Evolutionary conservation across 2,329 filamentous ascomycete genomes (phyloP).

Genomic region (Orbilia ellipsospora): DNA sequence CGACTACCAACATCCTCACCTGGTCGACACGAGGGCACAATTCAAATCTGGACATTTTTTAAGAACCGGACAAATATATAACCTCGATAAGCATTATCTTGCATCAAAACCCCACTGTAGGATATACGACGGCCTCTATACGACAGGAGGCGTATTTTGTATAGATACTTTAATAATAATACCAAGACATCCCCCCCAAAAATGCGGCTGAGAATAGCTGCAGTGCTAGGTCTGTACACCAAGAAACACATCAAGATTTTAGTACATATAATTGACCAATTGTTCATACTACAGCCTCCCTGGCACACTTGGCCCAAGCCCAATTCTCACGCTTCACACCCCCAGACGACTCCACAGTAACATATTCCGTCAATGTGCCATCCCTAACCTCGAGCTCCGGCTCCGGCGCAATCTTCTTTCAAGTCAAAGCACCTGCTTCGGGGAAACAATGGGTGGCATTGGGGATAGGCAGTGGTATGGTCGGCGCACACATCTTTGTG

Average conservation of each 20-base stretch:
- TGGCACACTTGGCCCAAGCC: slow-evolving; percentile 34
- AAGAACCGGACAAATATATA: too few relatives aligned
- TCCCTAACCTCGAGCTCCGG: slow-evolving; percentile 29
- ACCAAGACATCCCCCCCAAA: background rate
- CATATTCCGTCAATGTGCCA: slow-evolving; percentile 39
- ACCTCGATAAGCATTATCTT: too few relatives aligned
- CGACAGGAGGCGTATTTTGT: background rate
- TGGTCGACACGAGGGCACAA: too few relatives aligned
- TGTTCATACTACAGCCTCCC: slow-evolving; percentile 23
- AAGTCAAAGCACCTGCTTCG: slow-evolving; percentile 28
- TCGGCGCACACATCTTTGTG: slow-evolving; percentile 64
- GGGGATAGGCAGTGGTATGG: slow-evolving; percentile 64
- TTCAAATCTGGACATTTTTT: too few relatives aligned
- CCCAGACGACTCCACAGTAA: slow-evolving; percentile 13
- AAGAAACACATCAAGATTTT: background rate
- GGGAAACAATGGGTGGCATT: slow-evolving; percentile 63
- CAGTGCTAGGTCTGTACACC: slow-evolving; percentile 20
- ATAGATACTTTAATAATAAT: background rate
- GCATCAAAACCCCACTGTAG: too few relatives aligned
- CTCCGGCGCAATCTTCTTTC: slow-evolving; percentile 41
- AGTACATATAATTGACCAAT: slow-evolving; percentile 1
- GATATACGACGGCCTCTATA: too few relatives aligned
- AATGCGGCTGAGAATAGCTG: slow-evolving; percentile 27
- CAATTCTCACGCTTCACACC: slow-evolving; percentile 38
- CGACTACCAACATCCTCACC: too few relatives aligned